Evolutionary conservation across 2,329 filamentous ascomycete genomes (phyloP).

Genomic region (Monosporascus sp.): DNA sequence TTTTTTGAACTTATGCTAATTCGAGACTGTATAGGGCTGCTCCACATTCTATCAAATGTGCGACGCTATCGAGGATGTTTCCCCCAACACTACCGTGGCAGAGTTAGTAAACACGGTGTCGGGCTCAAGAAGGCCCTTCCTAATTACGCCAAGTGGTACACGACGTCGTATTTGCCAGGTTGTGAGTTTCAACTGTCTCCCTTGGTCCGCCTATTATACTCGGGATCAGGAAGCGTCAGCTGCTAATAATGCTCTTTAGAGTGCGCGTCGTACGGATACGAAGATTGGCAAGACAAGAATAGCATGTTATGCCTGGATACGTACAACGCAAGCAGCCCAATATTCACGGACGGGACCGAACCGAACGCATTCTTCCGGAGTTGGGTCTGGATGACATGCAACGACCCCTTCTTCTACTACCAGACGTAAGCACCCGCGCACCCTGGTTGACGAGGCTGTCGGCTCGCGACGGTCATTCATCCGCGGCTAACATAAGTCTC

Average conservation of each 20-base stretch:
- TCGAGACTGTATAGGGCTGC: constrained; percentile 18
- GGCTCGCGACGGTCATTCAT: no score
- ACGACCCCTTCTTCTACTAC: constrained; percentile 57
- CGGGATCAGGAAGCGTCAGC: not conserved
- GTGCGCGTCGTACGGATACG: constrained; percentile 44
- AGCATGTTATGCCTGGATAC: constrained; percentile 48
- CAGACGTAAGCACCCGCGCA: constrained; percentile 35
- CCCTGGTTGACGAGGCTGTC: no score
- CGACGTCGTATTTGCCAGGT: constrained; percentile 37
- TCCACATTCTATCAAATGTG: constrained; percentile 30
- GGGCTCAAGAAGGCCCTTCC: constrained; percentile 47
- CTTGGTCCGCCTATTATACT: not conserved
- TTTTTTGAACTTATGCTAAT: not conserved
- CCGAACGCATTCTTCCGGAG: constrained; percentile 43
- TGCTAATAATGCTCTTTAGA: not conserved
- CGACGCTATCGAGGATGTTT: constrained; percentile 29
- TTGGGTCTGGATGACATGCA: constrained; percentile 59
- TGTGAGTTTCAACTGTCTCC: constrained; percentile 30
- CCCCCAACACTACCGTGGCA: constrained; percentile 18
- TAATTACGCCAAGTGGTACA: constrained; percentile 52
- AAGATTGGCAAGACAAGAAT: constrained; percentile 32
- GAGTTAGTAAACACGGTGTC: constrained; percentile 37
- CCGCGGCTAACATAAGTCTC: no score
- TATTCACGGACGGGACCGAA: constrained; percentile 45
- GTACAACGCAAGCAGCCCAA: constrained; percentile 41